These are phyloP conservation scores for Lactarius psammicola DNA, from an alignment of 768 basidiomycete genomes.

Conservation along the genomic window DNA sequence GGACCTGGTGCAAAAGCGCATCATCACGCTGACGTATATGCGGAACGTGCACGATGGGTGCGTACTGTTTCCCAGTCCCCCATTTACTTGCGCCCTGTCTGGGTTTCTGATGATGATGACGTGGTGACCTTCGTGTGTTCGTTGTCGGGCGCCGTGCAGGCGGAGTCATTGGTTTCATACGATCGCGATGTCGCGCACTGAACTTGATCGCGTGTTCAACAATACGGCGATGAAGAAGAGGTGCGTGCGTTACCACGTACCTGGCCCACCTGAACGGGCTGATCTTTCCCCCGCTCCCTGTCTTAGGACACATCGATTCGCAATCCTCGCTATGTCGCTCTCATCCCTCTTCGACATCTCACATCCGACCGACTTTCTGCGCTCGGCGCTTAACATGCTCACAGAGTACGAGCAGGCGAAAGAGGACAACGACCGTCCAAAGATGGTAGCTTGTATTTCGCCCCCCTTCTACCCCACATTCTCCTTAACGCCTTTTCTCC, in stretches of 20 bases:
- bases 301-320: conserved; percentile 73
- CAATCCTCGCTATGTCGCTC: conserved; percentile 83
- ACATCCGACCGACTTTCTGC: conserved; percentile 76
- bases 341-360: conserved; percentile 78
- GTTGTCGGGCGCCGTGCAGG: conserved; percentile 40
- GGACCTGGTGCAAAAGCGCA: conserved; percentile 79
- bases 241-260: conserved; percentile 43
- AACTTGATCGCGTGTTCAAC: conserved; percentile 72
- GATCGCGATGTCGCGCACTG: conserved; percentile 68
- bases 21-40: conserved; percentile 81
- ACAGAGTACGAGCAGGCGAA: conserved; percentile 78
- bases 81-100: neutral
- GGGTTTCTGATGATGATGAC: neutral
- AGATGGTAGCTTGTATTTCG: conserved; percentile 50
- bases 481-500: conserved; percentile 17
- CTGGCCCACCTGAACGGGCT: neutral
- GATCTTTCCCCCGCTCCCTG: neutral
- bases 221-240: conserved; percentile 77
- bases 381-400: conserved; percentile 66
- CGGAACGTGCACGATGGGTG: conserved; percentile 86
- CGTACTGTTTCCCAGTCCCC: too few species aligned
- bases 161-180: conserved; percentile 89
- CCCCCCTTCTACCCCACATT: neutral
- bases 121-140: too few species aligned
- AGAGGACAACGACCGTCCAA: conserved; percentile 69